Conservation (phyloP, 768 basidiomycete species). For the Termitomyces sp. region DNA sequence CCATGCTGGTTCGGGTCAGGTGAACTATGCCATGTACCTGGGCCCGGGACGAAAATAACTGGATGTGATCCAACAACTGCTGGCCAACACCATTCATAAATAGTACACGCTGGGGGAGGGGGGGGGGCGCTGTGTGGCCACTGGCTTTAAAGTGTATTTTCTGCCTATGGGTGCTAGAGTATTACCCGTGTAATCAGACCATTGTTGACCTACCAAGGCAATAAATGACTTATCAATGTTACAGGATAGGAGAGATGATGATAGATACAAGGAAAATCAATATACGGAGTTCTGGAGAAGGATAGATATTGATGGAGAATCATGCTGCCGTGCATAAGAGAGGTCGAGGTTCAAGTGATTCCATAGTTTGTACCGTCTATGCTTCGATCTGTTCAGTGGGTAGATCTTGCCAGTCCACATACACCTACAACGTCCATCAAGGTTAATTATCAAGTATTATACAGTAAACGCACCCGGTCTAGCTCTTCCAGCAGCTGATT, state of each 20-base stretch:
- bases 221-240: not conserved
- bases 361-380: conserved; percentile 48
- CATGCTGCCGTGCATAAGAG: conserved; percentile 16
- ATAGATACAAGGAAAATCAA: not conserved
- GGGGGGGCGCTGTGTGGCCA: no score
- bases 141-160: not conserved
- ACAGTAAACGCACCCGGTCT: conserved; percentile 40
- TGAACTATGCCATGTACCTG: not conserved
- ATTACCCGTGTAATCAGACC: not conserved
- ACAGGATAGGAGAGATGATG: not conserved
- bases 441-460: not conserved
- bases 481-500: conserved; percentile 48
- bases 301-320: not conserved
- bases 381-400: conserved; percentile 63
- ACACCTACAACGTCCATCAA: conserved; percentile 32
- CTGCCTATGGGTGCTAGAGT: not conserved
- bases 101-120: not conserved
- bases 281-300: not conserved
- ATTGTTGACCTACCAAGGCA: not conserved
- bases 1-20: not conserved
- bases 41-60: no score
- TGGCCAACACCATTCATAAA: not conserved
- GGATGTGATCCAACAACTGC: not conserved
- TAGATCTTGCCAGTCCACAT: conserved; percentile 48
- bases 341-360: conserved; percentile 32